Evolutionary conservation across 768 basidiomycete species (phyloP), one percentile per base, ranked within the genome.

Genomic region (Infundibulicybe gibba): DNA sequence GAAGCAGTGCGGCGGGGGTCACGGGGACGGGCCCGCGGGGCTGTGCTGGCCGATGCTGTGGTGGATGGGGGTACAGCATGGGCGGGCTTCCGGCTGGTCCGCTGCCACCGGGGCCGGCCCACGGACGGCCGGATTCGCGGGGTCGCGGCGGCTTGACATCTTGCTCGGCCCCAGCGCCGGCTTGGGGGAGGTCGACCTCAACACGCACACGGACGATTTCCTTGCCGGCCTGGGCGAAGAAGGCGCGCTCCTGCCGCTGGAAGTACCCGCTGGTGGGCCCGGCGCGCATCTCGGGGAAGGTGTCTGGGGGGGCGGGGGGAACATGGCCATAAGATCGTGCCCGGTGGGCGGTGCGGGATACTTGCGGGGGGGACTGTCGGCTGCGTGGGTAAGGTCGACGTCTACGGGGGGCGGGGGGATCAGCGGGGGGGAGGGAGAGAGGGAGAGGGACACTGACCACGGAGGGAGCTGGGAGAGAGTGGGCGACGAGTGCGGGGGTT

Each of bases 271-370:
- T 83, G 0, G 88, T 89, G 3, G 85, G 80, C 1, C 82, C 81
- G 2, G 77, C 72, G 46, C 78, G 69, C 65, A 80, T 72, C 53
- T 79, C 78, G 25, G 72, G 68, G 43, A 76, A 77, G 41, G 64
- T 74, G 39, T 75, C 71, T 1, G 87, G 87, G 13, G 85, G 76
- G 3, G 80, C 69, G 5, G 87, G 76, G 88, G 88, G 59, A 90
- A 90, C 69, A 90, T 77, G 12, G 85, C 85, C 88, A 90, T 90
- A 55, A 90, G 76, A 54, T 90, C 86, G 54, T 90, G 87, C 2
- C 87, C 87, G 0, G 85, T 87, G 4, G 86, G 83, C 1, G 88
- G 88, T 1, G 84, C 78, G 14, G 87, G 87, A 59, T 80, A 87
- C 52, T 81, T 82, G 48, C 83, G 70, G 2, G 75, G 65, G 3